These are phyloP conservation scores for Aureobasidium subglaciale DNA, from an alignment of 2,329 filamentous ascomycete genomes.

Conservation along the genomic window DNA sequence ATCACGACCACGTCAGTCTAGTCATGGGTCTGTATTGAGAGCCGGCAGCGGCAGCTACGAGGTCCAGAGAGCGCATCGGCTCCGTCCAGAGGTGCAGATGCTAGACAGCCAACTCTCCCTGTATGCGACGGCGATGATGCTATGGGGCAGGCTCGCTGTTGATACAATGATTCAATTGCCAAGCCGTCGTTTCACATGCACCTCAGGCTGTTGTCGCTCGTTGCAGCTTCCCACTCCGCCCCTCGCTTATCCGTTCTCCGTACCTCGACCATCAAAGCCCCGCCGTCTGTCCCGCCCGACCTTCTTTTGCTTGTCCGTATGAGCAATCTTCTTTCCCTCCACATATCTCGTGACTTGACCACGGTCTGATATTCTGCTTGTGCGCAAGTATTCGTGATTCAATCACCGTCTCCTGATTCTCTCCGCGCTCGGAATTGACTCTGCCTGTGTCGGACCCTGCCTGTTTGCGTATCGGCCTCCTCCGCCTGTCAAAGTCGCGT, in stretches of 20 bases:
- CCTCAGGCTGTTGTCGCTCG: no score
- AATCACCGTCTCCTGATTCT: background rate
- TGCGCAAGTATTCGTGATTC: background rate
- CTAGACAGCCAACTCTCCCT: background rate
- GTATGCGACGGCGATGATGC: no score
- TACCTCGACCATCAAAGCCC: background rate
- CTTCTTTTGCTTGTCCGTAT: no score
- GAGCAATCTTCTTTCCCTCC: background rate
- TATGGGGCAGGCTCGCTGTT: background rate
- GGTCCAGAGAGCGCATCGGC: constrained; percentile 13
- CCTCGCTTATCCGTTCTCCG: no score
- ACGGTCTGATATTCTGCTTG: background rate
- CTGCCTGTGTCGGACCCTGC: no score
- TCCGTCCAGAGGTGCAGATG: background rate
- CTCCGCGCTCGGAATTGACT: background rate
- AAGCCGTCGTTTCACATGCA: constrained; percentile 1
- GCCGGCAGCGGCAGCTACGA: constrained; percentile 11
- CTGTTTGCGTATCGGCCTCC: no score
- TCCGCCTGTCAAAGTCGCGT: background rate
- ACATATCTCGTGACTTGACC: no score
- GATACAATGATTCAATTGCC: background rate
- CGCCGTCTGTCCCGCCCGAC: background rate
- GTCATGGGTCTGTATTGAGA: constrained; percentile 3
- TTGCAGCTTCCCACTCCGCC: no score
- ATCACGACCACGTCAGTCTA: constrained; percentile 1